Percentiles rank a stretch among this genome's conserved stretches.
phyloP scores from a whole-genome alignment of 2,329 filamentous ascomycete genomes.

The Torrubiella hemipterigena region DNA sequence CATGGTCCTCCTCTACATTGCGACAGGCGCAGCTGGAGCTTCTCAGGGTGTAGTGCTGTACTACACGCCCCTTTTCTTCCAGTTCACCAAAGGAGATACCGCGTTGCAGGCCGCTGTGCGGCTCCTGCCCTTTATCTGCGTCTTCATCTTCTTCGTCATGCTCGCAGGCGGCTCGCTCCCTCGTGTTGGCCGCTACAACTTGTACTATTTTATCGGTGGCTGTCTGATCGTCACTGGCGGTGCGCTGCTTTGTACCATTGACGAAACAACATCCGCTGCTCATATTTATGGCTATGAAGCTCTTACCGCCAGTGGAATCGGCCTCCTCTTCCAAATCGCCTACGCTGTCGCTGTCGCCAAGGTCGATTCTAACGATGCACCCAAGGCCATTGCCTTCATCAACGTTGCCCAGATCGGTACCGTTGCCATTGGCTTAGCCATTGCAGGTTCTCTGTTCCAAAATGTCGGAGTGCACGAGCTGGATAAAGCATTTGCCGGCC shows the following conservation, averaged over 20 bases:
- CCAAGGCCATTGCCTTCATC: constrained; percentile 13
- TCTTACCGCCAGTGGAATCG: constrained; percentile 8
- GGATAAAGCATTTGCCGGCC: no score
- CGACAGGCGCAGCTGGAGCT: constrained; percentile 7
- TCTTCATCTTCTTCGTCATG: constrained; percentile 9
- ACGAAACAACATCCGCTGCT: constrained; percentile 6
- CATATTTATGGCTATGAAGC: constrained; percentile 10
- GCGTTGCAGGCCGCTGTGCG: constrained; percentile 10
- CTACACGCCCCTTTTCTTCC: constrained; percentile 10
- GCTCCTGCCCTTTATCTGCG: constrained; percentile 10
- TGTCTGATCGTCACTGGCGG: constrained; percentile 5
- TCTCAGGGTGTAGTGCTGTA: constrained; percentile 8
- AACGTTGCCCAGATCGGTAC: constrained; percentile 17
- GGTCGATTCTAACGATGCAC: constrained; percentile 1
- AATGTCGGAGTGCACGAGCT: no score
- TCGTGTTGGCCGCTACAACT: constrained; percentile 6
- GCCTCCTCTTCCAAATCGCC: constrained; percentile 7
- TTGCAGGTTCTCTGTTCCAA: no score
- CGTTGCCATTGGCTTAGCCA: no score
- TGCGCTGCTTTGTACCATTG: constrained; percentile 6
- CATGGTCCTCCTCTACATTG: constrained; percentile 9
- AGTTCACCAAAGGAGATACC: constrained; percentile 10
- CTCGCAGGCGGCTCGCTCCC: constrained; percentile 8
- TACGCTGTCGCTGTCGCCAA: constrained; percentile 12
- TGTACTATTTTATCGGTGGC: constrained; percentile 6